Conservation (phyloP, 73 alveolate genomes). For the Paraurostyla sp. region DNA sequence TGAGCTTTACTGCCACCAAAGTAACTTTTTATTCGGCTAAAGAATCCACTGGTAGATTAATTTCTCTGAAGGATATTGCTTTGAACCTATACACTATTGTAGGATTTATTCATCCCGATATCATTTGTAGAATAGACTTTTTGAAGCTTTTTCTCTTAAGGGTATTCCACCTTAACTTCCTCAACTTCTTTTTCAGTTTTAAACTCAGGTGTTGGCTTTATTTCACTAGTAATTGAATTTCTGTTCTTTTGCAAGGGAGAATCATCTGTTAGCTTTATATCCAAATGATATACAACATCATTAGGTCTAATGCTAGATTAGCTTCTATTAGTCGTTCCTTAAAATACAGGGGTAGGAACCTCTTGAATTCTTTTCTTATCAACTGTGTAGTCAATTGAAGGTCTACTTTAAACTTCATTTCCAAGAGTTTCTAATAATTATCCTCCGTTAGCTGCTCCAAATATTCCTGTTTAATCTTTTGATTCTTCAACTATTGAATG, state of each 20-base stretch:
- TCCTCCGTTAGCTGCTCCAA: too few species aligned
- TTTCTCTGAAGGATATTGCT: background rate
- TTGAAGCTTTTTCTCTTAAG: too few species aligned
- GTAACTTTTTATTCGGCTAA: constrained; percentile 13
- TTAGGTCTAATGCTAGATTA: background rate
- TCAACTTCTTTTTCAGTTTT: background rate
- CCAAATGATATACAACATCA: constrained; percentile 24
- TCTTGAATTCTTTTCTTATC: background rate
- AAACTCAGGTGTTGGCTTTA: background rate
- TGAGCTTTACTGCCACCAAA: constrained; percentile 51
- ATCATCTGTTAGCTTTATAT: constrained; percentile 25
- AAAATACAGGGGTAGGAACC: constrained; percentile 20
- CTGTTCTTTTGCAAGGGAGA: background rate
- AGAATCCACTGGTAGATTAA: constrained; percentile 18
- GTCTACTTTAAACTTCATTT: constrained; percentile 17
- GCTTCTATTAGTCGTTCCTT: background rate
- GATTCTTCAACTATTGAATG: constrained; percentile 1
- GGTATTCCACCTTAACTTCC: too few species aligned
- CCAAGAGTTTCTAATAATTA: background rate
- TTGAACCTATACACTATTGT: background rate
- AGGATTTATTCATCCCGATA: background rate
- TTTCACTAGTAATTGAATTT: background rate
- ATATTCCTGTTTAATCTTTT: constrained; percentile 31
- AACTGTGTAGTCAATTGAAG: background rate
- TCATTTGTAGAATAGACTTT: constrained; percentile 21